These are phyloP conservation scores for Entomortierella parvispora DNA, from an alignment of 192 early-diverging fungal species.

Conservation along the genomic window DNA sequence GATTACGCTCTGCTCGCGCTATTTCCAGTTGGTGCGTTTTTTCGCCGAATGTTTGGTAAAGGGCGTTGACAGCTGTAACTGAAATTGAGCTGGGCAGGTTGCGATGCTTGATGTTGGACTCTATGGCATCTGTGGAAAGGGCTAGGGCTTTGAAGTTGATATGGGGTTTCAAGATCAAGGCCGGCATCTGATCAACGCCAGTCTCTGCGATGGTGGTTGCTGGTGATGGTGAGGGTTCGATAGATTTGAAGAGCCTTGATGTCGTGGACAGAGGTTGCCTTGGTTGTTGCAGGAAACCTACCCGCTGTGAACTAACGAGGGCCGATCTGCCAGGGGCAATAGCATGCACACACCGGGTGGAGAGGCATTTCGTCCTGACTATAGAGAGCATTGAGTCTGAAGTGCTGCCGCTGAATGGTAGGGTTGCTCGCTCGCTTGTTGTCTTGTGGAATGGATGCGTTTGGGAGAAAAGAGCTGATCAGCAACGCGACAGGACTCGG, in stretches of 20 bases:
- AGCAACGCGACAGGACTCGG: too few relatives aligned
- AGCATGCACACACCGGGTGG: too few relatives aligned
- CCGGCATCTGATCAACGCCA: constrained; percentile 5
- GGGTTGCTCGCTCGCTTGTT: too few relatives aligned
- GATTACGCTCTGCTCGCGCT: constrained; percentile 60
- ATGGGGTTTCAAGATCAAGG: constrained; percentile 34
- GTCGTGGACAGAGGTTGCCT: constrained; percentile 5
- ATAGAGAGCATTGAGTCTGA: too few relatives aligned
- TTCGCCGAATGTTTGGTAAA: constrained; percentile 58
- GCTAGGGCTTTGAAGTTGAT: constrained; percentile 71
- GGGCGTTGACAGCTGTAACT: constrained; percentile 50
- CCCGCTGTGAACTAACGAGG: too few relatives aligned
- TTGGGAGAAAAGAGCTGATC: too few relatives aligned
- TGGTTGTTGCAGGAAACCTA: too few relatives aligned
- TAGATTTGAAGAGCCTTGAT: neutral
- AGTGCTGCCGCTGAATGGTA: too few relatives aligned
- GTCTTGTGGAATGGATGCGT: too few relatives aligned
- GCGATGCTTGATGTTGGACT: constrained; percentile 60
- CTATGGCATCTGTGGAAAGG: constrained; percentile 50
- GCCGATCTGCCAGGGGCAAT: too few relatives aligned
- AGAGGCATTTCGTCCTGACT: too few relatives aligned
- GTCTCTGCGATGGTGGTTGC: neutral
- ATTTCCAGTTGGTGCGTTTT: constrained; percentile 56
- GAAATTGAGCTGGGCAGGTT: constrained; percentile 64
- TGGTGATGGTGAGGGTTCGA: neutral